phyloP scores from a whole-genome alignment of 2,329 filamentous ascomycete genomes.

The Fusarium concolor region DNA sequence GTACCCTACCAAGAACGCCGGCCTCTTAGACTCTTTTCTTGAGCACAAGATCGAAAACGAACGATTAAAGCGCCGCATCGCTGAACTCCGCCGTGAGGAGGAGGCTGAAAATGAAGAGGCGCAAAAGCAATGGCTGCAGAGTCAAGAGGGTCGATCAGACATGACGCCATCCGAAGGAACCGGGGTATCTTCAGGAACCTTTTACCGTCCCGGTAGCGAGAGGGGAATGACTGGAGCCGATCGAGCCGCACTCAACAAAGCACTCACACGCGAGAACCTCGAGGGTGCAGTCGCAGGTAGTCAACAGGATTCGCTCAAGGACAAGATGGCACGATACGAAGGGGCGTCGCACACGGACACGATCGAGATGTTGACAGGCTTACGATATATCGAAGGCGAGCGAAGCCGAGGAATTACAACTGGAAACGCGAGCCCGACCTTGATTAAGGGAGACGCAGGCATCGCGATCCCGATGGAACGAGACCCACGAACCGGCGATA shows the following conservation, averaged over 20 bases:
- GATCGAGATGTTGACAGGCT: conserved; percentile 92
- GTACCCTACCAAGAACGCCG: conserved; percentile 89
- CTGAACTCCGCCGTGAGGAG: conserved; percentile 87
- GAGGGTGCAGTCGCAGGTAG: conserved; percentile 76
- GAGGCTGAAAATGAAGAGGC: conserved; percentile 79
- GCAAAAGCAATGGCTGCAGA: conserved; percentile 69
- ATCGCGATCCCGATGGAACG: conserved; percentile 86
- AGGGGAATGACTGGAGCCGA: conserved; percentile 73
- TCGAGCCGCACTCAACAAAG: conserved; percentile 71
- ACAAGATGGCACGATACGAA: conserved; percentile 88
- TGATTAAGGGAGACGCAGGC: conserved; percentile 87
- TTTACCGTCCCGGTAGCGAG: conserved; percentile 53
- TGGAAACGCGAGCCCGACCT: conserved; percentile 80
- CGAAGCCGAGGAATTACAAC: conserved; percentile 89
- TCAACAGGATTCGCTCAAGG: conserved; percentile 79
- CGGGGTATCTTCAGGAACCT: conserved; percentile 50
- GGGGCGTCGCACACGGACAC: conserved; percentile 81
- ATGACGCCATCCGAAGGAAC: conserved; percentile 63
- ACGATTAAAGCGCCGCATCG: conserved; percentile 83
- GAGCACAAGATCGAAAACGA: conserved; percentile 98
- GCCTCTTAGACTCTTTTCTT: conserved; percentile 88
- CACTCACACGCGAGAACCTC: conserved; percentile 82
- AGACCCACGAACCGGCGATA: conserved; percentile 76
- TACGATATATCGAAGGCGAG: conserved; percentile 90
- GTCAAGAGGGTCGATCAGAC: conserved; percentile 67